Base-by-base conservation (phyloP, 768 basidiomycete species). In the Clavulina sp. region DNA sequence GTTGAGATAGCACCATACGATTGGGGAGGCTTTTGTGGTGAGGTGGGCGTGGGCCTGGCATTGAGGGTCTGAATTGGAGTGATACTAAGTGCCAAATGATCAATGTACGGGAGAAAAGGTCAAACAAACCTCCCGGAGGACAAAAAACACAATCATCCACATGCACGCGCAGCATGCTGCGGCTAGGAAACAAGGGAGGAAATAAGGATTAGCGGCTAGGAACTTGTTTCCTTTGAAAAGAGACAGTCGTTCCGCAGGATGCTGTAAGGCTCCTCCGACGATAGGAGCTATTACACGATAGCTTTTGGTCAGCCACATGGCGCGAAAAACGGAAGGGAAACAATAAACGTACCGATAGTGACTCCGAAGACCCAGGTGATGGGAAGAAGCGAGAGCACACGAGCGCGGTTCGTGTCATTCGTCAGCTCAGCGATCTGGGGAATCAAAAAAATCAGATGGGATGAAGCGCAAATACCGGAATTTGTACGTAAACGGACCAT, bases 391-490 rank as follows among this genome's bases (percentile, higher is more conserved):
- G 55, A 41, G 33, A 56, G 56, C 23, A 38, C 53, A 41, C 46
- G 30, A 6, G 30, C 7, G 30, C 24, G 41, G 40, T 55, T 57
- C 3, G 46, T 49, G 19, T 49, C 32, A 46, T 55, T 50, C 30
- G 52, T 44, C 7, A 57, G 31, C 52, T 57, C 57, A 30, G 48
- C 55, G n/a, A n/a, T n/a, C n/a, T n/a, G n/a, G n/a, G n/a, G n/a
- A n/a, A n/a, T n/a, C n/a, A 74, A n/a, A n/a, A n/a, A n/a, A n/a
- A n/a, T n/a, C n/a, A n/a, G n/a, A n/a, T n/a, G n/a, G n/a, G n/a
- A n/a, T n/a, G n/a, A n/a, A n/a, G n/a, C n/a, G n/a, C n/a, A n/a
- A n/a, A n/a, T n/a, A n/a, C n/a, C n/a, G n/a, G n/a, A n/a, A n/a
- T n/a, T n/a, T n/a, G n/a, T n/a, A n/a, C n/a, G n/a, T n/a, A n/a